phyloP scores from a whole-genome alignment of 345 rosid species.

The Turritis glabra region DNA sequence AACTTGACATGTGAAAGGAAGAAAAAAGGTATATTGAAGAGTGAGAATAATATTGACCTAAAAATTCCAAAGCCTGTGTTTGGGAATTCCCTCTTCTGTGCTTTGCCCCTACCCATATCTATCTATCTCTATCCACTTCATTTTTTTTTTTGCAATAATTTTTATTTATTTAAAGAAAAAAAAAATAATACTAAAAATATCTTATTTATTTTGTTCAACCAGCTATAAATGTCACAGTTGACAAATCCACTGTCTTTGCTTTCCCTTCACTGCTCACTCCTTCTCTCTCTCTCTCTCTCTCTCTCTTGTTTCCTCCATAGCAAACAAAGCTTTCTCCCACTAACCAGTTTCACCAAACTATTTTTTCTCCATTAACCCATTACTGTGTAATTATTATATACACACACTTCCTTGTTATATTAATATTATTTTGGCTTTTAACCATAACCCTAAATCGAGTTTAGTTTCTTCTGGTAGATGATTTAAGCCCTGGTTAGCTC shows the following conservation, averaged over 20 bases:
- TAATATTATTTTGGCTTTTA: conserved; percentile 34
- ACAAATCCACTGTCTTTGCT: conserved; percentile 40
- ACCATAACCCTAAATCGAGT: not conserved
- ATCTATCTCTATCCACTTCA: conserved; percentile 19
- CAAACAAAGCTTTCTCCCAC: conserved; percentile 83
- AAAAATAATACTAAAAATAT: not conserved
- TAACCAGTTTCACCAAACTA: conserved; percentile 50
- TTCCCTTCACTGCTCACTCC: conserved; percentile 47
- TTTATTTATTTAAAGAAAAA: not conserved
- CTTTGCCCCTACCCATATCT: conserved; percentile 4
- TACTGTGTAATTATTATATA: not conserved
- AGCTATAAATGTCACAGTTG: conserved; percentile 51
- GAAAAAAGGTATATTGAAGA: conserved; percentile 20
- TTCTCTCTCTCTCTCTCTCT: conserved; percentile 43
- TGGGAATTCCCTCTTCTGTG: conserved; percentile 29
- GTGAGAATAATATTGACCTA: conserved; percentile 22
- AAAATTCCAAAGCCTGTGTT: conserved; percentile 33
- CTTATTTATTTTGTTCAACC: conserved; percentile 7
- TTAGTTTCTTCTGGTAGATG: not conserved
- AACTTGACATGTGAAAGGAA: conserved; percentile 33
- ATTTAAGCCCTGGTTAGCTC: conserved; percentile 12
- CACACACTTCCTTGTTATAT: conserved; percentile 9
- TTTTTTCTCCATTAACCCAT: conserved; percentile 10
- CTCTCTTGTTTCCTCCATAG: conserved; percentile 78
- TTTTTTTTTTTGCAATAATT: not conserved